These are phyloP conservation scores for Euphorbia schlechtendalii DNA, from an alignment of 441 rosid species.

Conservation along the genomic window DNA sequence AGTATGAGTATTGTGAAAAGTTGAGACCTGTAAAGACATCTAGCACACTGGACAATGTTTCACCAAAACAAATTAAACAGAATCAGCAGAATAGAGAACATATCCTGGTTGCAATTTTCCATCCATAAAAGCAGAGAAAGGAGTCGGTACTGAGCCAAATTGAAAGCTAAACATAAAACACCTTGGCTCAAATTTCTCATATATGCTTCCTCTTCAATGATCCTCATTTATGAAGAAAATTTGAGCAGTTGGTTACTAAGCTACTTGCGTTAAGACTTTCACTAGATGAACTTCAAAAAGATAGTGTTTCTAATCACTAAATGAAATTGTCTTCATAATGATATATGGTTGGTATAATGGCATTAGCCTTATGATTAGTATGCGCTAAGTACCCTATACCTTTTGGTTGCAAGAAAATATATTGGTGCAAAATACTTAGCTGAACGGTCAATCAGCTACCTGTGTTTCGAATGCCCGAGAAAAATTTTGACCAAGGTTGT, in stretches of 20 bases:
- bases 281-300: too few species aligned
- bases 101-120: not conserved
- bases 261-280: not conserved
- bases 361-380: not conserved
- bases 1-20: not conserved
- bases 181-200: not conserved
- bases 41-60: not conserved
- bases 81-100: not conserved
- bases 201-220: not conserved
- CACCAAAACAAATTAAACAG: too few species aligned
- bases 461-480: constrained; percentile 80
- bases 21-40: not conserved
- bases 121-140: not conserved
- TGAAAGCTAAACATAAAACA: not conserved
- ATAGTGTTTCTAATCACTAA: too few species aligned
- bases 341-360: too few species aligned
- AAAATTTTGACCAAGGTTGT: constrained; percentile 83
- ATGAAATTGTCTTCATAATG: not conserved
- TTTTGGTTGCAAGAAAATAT: not conserved
- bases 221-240: not conserved
- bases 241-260: not conserved
- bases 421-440: not conserved
- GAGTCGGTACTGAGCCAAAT: not conserved
- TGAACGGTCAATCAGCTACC: constrained; percentile 25
- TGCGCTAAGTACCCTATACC: not conserved